Evolutionary conservation across 768 basidiomycete genomes (phyloP), one percentile per base, ranked within the genome.

Genomic region (Tricholoma sp.): DNA sequence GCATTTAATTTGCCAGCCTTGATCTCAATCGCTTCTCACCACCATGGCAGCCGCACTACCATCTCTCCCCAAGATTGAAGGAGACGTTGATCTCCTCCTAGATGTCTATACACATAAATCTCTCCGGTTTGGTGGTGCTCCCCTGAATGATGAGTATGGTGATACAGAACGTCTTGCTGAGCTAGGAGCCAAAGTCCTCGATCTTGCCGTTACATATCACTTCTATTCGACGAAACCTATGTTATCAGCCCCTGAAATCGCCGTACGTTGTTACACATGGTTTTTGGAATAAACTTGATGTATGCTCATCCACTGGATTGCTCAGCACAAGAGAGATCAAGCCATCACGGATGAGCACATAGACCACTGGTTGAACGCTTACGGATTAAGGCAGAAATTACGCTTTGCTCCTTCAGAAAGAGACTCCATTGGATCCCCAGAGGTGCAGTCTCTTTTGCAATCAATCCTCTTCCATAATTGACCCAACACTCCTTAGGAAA

Each of bases 81-180:
- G 80, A 8, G 79, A 84, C 57, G 50, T 71, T 45, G 76, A 80
- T 48, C 68, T 84, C 47, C 66, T 83, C 49, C 77, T 88, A 54
- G 83, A 85, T 60, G 76, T 87, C 51, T 81, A 75, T 66, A 82
- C 79, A 0, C 83, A 85, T 53, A 66, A 65, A 31, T 74, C 80
- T 2, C 60, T 80, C 17, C 71, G 73, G 55, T 50, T 57, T 42
- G 12, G 52, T 7, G 61, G 61, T 10, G 61, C 66, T 4, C 53
- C 56, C 3, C 50, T 67, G 60, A 77, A 76, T 29, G 70, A 77
- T 4, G 75, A 79, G 41, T 85, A 84, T 61, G 83, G 85, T 10
- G 82, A 84, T 61, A 76, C 74, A 18, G 78, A 81, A 20, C 81
- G 88, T 45, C 76, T 90, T 11, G 78, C 78, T 6, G 76, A 78